Conservation (phyloP, 106 monocot species). For the Cymbidium sinense region DNA sequence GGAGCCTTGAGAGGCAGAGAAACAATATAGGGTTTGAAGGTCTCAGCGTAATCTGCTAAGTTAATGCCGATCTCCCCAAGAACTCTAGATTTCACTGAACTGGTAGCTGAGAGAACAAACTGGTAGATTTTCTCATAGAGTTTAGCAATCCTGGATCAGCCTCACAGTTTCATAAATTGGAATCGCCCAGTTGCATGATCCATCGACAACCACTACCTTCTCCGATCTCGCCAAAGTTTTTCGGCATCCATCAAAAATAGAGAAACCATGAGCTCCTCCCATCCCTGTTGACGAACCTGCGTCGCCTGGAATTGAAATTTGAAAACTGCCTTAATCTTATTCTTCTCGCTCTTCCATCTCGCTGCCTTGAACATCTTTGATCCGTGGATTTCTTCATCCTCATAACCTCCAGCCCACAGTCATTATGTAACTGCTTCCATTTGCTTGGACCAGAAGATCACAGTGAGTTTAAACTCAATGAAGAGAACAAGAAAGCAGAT, state of each 20-base stretch:
- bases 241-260: constrained; percentile 62
- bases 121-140: constrained; percentile 71
- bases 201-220: constrained; percentile 43
- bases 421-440: neutral
- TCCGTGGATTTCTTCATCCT: neutral
- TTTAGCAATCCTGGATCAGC: constrained; percentile 49
- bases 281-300: constrained; percentile 61
- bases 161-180: constrained; percentile 66
- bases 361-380: constrained; percentile 74
- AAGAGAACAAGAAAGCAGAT: constrained; percentile 6
- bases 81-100: constrained; percentile 45
- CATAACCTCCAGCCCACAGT: neutral
- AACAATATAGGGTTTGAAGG: constrained; percentile 49
- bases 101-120: constrained; percentile 54
- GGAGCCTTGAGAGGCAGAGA: constrained; percentile 67
- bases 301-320: constrained; percentile 69
- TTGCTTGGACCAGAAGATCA: neutral
- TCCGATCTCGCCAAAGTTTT: constrained; percentile 66
- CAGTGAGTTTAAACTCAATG: neutral
- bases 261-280: constrained; percentile 55
- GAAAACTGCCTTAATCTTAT: constrained; percentile 87
- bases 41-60: constrained; percentile 61
- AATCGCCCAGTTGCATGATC: constrained; percentile 55
- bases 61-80: constrained; percentile 71
- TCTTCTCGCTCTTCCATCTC: constrained; percentile 84